Evolutionary conservation across 768 basidiomycete species (phyloP).

Genomic region (Kwoniella shandongensis): DNA sequence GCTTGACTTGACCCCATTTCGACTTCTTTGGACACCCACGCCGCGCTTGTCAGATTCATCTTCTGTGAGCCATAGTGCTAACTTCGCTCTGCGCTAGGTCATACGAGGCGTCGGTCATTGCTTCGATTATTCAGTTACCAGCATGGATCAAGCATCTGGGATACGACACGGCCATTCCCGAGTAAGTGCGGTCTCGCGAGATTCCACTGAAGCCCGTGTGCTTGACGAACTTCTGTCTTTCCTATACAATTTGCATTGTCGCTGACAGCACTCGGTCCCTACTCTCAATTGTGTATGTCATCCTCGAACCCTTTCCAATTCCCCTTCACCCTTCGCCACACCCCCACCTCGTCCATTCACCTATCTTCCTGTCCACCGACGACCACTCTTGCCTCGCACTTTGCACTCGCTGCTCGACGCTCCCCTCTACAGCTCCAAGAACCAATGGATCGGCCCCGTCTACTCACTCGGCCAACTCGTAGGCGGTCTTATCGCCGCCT

Average conservation of each 20-base stretch:
- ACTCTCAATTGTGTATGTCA: no score
- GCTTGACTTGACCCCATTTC: no score
- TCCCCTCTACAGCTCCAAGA: conserved; percentile 11
- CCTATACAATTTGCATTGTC: no score
- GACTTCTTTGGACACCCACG: no score
- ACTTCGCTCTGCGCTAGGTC: conserved; percentile 8
- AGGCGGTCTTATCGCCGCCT: conserved; percentile 33
- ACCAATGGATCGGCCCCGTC: conserved; percentile 42
- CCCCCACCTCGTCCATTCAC: no score
- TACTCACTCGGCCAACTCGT: conserved; percentile 38
- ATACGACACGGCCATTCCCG: conserved; percentile 29
- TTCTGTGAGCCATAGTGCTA: not conserved
- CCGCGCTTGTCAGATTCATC: not conserved
- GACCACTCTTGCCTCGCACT: no score
- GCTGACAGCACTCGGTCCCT: no score
- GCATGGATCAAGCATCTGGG: conserved; percentile 32
- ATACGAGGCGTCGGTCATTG: conserved; percentile 36
- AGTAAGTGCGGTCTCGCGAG: conserved; percentile 26
- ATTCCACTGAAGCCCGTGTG: no score
- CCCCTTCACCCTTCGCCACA: not conserved
- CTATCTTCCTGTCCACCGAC: no score
- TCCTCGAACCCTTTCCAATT: no score
- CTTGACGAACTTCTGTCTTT: no score
- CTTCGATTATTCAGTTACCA: conserved; percentile 35
- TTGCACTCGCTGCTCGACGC: no score